These are phyloP conservation scores for Aspergillus flavus DNA, from an alignment of 2,329 filamentous ascomycete genomes.

Conservation along the genomic window DNA sequence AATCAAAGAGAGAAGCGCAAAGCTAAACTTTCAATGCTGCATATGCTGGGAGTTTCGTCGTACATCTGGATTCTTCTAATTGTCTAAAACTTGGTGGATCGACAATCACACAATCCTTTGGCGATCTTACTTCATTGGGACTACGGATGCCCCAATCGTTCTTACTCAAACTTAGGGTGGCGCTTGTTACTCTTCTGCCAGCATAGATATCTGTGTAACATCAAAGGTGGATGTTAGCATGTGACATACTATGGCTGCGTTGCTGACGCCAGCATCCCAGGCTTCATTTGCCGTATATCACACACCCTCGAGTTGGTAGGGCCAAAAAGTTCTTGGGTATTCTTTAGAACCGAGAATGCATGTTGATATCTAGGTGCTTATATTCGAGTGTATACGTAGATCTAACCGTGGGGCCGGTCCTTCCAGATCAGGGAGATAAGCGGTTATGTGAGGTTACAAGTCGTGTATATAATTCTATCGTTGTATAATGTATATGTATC, in stretches of 20 bases:
- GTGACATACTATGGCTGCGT: conserved; percentile 1
- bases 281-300: conserved; percentile 17
- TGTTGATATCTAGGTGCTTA: conserved; percentile 25
- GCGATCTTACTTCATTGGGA: background rate
- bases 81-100: background rate
- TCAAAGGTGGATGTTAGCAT: conserved; percentile 6
- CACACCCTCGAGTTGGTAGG: conserved; percentile 31
- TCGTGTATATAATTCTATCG: conserved; percentile 8
- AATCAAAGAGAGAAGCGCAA: background rate
- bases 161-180: background rate
- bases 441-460: background rate
- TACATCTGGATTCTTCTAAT: conserved; percentile 2
- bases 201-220: conserved; percentile 2
- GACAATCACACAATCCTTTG: background rate
- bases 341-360: conserved; percentile 26
- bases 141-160: background rate
- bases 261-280: conserved; percentile 16
- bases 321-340: conserved; percentile 20
- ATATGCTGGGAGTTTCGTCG: conserved; percentile 4
- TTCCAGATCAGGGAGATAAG: background rate
- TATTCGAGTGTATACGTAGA: conserved; percentile 10
- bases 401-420: conserved; percentile 3
- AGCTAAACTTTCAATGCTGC: background rate
- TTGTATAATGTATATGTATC: conserved; percentile 6
- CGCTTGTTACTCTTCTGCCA: background rate